Evolutionary conservation across 2,329 filamentous ascomycete species (phyloP).

Genomic region (Coniosporium tulheliwenetii): DNA sequence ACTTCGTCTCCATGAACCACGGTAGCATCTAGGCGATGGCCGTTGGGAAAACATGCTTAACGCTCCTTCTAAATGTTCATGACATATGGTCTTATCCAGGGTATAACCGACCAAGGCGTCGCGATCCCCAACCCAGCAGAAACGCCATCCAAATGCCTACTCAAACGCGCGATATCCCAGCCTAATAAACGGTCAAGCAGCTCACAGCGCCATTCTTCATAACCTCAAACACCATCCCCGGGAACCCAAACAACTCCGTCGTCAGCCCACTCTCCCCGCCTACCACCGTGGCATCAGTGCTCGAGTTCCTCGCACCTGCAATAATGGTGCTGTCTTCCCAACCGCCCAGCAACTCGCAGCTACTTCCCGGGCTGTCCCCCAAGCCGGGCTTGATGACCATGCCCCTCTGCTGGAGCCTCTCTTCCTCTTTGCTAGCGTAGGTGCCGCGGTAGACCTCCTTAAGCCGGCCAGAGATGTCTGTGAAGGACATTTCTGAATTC

Average conservation of each 20-base stretch:
- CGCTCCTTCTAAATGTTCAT: too few relatives aligned
- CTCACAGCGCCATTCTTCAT: slow-evolving; percentile 83
- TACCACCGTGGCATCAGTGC: slow-evolving; percentile 21
- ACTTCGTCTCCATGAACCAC: too few relatives aligned
- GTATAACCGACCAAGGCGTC: too few relatives aligned
- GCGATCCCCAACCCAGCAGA: too few relatives aligned
- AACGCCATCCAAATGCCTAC: too few relatives aligned
- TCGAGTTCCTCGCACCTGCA: slow-evolving; percentile 11
- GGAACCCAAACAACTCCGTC: slow-evolving; percentile 85
- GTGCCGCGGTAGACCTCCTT: slow-evolving; percentile 54
- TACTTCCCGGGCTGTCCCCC: slow-evolving; percentile 83
- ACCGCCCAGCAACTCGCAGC: slow-evolving; percentile 67
- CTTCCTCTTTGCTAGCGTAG: slow-evolving; percentile 40
- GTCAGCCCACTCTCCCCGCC: slow-evolving; percentile 44
- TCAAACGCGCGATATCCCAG: not conserved
- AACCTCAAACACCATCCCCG: slow-evolving; percentile 89
- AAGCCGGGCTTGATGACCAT: slow-evolving; percentile 88
- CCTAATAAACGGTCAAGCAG: slow-evolving; percentile 70
- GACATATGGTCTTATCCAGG: too few relatives aligned
- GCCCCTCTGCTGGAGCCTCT: slow-evolving; percentile 36
- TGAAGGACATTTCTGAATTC: slow-evolving; percentile 64
- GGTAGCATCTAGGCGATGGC: too few relatives aligned
- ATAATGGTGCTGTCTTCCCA: slow-evolving; percentile 18
- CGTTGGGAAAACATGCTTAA: too few relatives aligned
- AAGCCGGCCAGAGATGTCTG: slow-evolving; percentile 53